phyloP scores from a whole-genome alignment of 129 eudicot genomes.

The Escallonia rubra region DNA sequence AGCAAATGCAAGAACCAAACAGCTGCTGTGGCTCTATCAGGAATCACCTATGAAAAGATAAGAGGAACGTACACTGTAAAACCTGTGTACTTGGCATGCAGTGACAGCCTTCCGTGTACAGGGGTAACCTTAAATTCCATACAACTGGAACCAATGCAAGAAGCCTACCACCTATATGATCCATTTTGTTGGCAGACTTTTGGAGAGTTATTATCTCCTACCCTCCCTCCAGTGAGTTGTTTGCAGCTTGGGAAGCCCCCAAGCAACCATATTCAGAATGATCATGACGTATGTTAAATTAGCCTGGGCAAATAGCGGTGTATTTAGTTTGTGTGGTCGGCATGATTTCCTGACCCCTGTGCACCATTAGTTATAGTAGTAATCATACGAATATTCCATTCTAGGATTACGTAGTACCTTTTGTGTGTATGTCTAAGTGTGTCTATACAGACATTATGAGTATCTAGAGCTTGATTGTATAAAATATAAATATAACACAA shows the following conservation, averaged over 20 bases:
- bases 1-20: conserved; percentile 76
- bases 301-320: conserved; percentile 4
- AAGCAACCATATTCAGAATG: conserved; percentile 26
- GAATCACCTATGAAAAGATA: conserved; percentile 72
- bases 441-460: not conserved
- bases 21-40: conserved; percentile 81
- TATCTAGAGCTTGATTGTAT: conserved; percentile 5
- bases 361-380: conserved; percentile 14
- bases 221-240: conserved; percentile 44
- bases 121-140: conserved; percentile 64
- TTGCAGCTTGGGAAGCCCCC: conserved; percentile 40
- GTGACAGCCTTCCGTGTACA: conserved; percentile 76
- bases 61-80: conserved; percentile 83
- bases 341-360: conserved; percentile 29
- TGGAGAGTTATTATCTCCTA: conserved; percentile 37
- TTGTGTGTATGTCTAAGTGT: not conserved
- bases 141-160: conserved; percentile 30
- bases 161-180: conserved; percentile 10
- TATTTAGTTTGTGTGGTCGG: conserved; percentile 31
- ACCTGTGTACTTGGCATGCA: conserved; percentile 91
- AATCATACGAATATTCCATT: not conserved
- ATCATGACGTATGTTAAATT: conserved; percentile 30
- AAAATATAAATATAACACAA: not conserved
- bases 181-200: conserved; percentile 33
- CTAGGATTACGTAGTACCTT: not conserved